Percentiles rank a stretch among this genome's conserved stretches.
phyloP scores from a whole-genome alignment of 257 asterid genomes.

The Paulownia fortunei region DNA sequence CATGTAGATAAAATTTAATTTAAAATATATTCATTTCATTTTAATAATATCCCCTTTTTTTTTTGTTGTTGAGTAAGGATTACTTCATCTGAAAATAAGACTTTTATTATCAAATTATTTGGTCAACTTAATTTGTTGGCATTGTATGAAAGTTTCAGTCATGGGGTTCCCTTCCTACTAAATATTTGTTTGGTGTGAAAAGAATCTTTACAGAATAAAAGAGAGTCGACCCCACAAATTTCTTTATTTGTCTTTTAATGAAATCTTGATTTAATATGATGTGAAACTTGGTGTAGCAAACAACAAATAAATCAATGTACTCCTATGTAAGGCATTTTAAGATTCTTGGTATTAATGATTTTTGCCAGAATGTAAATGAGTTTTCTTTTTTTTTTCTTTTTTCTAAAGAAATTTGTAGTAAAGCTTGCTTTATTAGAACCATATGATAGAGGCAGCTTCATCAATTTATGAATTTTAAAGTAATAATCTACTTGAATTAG shows the following conservation, averaged over 20 bases:
- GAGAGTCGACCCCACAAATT: not conserved
- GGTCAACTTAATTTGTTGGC: constrained; percentile 20
- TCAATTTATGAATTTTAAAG: too few relatives aligned
- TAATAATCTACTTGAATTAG: not conserved
- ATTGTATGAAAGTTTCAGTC: not conserved
- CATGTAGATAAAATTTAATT: not conserved
- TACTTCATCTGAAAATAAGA: constrained; percentile 13
- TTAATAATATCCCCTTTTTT: not conserved
- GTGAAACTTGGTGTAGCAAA: not conserved
- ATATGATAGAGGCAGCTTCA: not conserved
- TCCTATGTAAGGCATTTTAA: too few relatives aligned
- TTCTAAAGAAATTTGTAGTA: not conserved
- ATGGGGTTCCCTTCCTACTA: not conserved
- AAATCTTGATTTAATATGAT: not conserved
- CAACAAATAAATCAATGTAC: not conserved
- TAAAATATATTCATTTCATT: not conserved
- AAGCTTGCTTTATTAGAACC: too few relatives aligned
- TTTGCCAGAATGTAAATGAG: not conserved
- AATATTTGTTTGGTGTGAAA: not conserved
- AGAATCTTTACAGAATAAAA: not conserved
- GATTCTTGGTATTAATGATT: not conserved
- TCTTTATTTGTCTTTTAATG: not conserved
- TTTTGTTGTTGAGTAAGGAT: constrained; percentile 20
- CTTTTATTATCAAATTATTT: not conserved
- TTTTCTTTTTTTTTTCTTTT: too few relatives aligned